Evolutionary conservation across 1,139 yeast species (phyloP).

Genomic region (Chernovozyma sophiae-reginae): DNA sequence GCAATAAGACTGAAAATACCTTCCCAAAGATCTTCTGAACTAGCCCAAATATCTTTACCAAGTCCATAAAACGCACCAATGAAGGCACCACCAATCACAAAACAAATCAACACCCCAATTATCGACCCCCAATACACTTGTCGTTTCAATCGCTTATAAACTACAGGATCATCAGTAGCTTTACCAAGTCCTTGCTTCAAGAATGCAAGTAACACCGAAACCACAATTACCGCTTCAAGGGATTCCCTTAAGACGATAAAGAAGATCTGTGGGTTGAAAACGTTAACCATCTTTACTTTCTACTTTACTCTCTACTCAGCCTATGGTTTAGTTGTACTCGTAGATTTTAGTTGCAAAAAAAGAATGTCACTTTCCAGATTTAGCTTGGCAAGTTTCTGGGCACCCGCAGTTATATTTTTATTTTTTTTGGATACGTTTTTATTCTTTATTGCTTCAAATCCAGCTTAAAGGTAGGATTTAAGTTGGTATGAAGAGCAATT

Average conservation of each 20-base stretch:
- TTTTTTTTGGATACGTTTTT: neutral
- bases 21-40: conserved; percentile 90
- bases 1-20: conserved; percentile 85
- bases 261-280: conserved; percentile 59
- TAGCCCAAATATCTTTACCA: conserved; percentile 79
- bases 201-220: conserved; percentile 85
- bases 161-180: conserved; percentile 39
- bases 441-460: neutral
- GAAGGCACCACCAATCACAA: conserved; percentile 77
- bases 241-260: conserved; percentile 89
- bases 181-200: conserved; percentile 78
- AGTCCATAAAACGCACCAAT: conserved; percentile 79
- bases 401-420: too few relatives aligned
- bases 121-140: conserved; percentile 83
- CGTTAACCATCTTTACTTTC: conserved; percentile 27
- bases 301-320: neutral
- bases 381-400: too few relatives aligned
- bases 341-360: neutral
- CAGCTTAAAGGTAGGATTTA: too few relatives aligned
- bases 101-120: conserved; percentile 68
- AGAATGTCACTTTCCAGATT: too few relatives aligned
- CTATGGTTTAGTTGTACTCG: neutral
- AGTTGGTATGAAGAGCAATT: too few relatives aligned
- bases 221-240: conserved; percentile 83
- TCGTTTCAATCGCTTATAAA: conserved; percentile 57